Evolutionary conservation across 1,139 yeast genomes (phyloP), one percentile per base, ranked within the genome.

Genomic region (Saccharomycopsis hybrid): DNA sequence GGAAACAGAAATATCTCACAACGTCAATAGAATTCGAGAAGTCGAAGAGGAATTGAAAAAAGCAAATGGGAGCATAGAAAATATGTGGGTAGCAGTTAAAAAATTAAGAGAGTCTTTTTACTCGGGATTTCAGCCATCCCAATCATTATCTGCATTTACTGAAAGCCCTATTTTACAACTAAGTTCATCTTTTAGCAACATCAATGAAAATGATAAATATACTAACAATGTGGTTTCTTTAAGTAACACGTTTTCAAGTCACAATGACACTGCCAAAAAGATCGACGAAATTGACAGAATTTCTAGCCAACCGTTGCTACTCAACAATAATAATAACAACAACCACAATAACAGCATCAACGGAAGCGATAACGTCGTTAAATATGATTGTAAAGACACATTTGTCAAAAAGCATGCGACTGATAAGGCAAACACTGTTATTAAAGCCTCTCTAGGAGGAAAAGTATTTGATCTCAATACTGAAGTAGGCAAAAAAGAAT

Each of bases 401-500:
- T 31, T 31, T 31, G 11, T 11, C 35, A 31, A 31, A 31, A 31
- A 31, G 7, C 35, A 31, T 31, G n/a, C n/a, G n/a, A n/a, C n/a
- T n/a, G n/a, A n/a, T n/a, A n/a, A n/a, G n/a, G n/a, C n/a, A n/a
- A n/a, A 36, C 7, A 36, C 39, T 13, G 24, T 8, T 7, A 36
- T 49, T 28, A 46, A 53, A 28, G 50, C 55, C 40, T 36, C 57
- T 43, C 41, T 58, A 11, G 60, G 57, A 5, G 55, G 54, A 13
- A 48, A 49, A 36, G 49, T 58, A 1, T 68, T 67, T 57, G 63
- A 67, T 51, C 57, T 67, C n/a, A 54, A 62, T 8, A 61, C 67
- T 1, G 47, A 59, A 33, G 62, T 60, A 46, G 72, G 70, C 3
- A 54, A 63, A 38, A 54, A 54, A 3, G 55, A 56, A 41, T 63